Evolutionary conservation across 306 rosid genomes (phyloP).

Genomic region (Trichosanthes cucumerina): DNA sequence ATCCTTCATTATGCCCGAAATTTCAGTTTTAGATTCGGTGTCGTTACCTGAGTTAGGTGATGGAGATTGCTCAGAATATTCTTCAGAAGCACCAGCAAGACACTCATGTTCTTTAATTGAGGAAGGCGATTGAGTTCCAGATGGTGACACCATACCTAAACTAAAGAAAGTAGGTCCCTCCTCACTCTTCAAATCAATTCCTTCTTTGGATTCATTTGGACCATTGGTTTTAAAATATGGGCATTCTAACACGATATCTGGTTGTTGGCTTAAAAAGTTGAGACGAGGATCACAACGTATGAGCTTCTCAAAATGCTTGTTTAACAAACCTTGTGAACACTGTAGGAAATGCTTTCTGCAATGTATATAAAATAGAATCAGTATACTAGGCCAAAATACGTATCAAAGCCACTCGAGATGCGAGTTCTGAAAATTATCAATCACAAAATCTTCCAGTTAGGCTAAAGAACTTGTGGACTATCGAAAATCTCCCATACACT

Average conservation of each 20-base stretch:
- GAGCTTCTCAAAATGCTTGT: constrained; percentile 86
- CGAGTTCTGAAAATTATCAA: not conserved
- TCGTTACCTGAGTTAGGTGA: constrained; percentile 83
- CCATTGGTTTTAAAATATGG: constrained; percentile 32
- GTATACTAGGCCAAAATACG: not conserved
- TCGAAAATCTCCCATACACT: not conserved
- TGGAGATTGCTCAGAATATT: constrained; percentile 48
- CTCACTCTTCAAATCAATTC: constrained; percentile 20
- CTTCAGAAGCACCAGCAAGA: constrained; percentile 27
- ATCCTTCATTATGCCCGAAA: not conserved
- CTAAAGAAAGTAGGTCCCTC: constrained; percentile 32
- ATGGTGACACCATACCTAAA: constrained; percentile 43
- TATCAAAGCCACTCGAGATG: not conserved
- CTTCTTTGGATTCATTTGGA: not conserved
- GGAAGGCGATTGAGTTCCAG: constrained; percentile 30
- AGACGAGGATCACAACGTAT: constrained; percentile 70
- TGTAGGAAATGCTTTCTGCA: constrained; percentile 65
- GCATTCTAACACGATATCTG: constrained; percentile 54
- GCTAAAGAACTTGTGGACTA: not conserved
- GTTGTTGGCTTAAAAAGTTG: constrained; percentile 62
- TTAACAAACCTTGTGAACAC: constrained; percentile 68
- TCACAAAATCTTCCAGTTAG: not conserved
- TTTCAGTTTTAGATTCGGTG: not conserved
- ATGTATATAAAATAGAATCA: constrained; percentile 12
- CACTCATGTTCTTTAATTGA: constrained; percentile 41